These are phyloP conservation scores for Salix purpurea DNA, from an alignment of 345 rosid species.

Conservation along the genomic window DNA sequence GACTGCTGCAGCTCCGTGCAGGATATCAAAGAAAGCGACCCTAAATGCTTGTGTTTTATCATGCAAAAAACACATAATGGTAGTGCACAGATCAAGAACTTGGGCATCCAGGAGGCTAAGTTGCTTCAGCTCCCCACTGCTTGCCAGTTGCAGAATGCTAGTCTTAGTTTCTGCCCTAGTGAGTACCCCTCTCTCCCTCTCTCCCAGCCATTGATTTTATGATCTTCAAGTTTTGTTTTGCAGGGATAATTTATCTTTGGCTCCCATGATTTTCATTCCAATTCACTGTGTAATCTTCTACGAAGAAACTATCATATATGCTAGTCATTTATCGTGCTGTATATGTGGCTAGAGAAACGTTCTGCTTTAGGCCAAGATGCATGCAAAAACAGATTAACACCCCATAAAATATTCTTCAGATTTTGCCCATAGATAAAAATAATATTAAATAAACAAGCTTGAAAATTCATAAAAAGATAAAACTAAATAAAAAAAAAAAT, in stretches of 20 bases:
- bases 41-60: conserved; percentile 73
- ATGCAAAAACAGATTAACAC: not conserved
- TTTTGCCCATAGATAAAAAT: not conserved
- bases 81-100: conserved; percentile 39
- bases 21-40: conserved; percentile 48
- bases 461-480: not conserved
- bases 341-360: not conserved
- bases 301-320: not conserved
- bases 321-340: not conserved
- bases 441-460: not conserved
- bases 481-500: not conserved
- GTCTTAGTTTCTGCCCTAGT: conserved; percentile 66
- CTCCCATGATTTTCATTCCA: not conserved
- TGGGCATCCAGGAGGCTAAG: conserved; percentile 62
- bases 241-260: not conserved
- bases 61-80: conserved; percentile 63
- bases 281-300: not conserved
- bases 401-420: not conserved
- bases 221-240: not conserved
- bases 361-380: not conserved
- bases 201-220: not conserved
- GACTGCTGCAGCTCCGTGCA: conserved; percentile 62
- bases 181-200: conserved; percentile 6
- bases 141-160: conserved; percentile 67
- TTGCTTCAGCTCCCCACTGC: conserved; percentile 76